Evolutionary conservation across 805 yeast species (phyloP), one percentile per base, ranked within the genome.

Genomic region (Ogataea philodendri): DNA sequence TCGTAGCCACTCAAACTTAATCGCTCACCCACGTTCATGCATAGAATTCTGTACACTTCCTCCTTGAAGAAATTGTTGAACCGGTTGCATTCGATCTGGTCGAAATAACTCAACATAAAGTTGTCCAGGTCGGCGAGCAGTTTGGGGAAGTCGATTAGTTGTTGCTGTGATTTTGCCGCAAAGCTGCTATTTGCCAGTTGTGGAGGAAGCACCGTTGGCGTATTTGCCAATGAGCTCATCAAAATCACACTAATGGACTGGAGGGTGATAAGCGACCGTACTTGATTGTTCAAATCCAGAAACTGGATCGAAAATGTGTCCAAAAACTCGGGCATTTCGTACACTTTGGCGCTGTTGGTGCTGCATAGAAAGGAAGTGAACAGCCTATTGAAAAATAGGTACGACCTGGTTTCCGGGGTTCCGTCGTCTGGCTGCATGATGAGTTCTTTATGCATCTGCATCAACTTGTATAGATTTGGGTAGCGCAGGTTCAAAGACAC

Each of bases 251-350:
- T 18, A 8, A 50, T 22, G 9, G 52, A 41, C 28, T 50, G 54
- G 13, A 46, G 19, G 3, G 50, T 23, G 5, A 44, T 35, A 24
- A 44, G 15, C 9, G 39, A 18, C 9, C 40, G 35, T 3, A 43
- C 41, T 19, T 30, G 35, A 13, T 31, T 39, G 26, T 41, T 31
- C 27, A 49, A 22, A 8, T 44, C 45, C 30, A 36, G 5, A 4
- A 48, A 9, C 32, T 44, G 49, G 5, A 40, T 39, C 9, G 43
- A 37, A 11, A 48, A 37, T 6, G 38, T 37, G n/a, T 44, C 47
- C 22, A 49, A 35, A 9, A 37, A 42, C 30, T 49, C 54, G 4
- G 54, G 54, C 20, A 45, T 34, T 17, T 45, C 50, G 22, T 39
- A 41, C 13, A 13, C 5, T 22, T 49, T 45, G 8, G 44, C 26